Conservation (phyloP, 306 rosid species). For the Prunus armeniaca region DNA sequence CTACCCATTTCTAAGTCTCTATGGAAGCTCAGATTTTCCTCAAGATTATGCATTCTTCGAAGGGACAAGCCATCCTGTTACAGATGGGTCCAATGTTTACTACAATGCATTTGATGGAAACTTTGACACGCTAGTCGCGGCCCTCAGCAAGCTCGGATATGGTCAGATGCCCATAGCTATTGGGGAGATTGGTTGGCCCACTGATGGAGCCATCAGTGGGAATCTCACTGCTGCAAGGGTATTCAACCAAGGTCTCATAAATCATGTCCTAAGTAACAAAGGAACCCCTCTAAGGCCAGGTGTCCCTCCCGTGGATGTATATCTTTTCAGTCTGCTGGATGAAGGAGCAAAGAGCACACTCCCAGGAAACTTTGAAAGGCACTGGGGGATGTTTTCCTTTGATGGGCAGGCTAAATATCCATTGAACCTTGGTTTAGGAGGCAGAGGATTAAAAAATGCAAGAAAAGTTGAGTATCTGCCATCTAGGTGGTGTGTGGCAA, state of each 20-base stretch:
- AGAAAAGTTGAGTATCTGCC: constrained; percentile 79
- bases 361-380: constrained; percentile 94
- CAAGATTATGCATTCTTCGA: constrained; percentile 93
- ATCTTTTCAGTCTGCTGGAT: constrained; percentile 71
- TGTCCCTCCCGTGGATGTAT: constrained; percentile 69
- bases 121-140: constrained; percentile 78
- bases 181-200: constrained; percentile 97
- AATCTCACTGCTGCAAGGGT: constrained; percentile 80
- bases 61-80: constrained; percentile 82
- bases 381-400: constrained; percentile 93
- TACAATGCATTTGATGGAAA: constrained; percentile 96
- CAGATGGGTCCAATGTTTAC: constrained; percentile 81
- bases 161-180: constrained; percentile 87
- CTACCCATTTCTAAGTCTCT: constrained; percentile 92
- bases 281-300: constrained; percentile 88
- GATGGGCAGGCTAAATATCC: constrained; percentile 91
- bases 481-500: constrained; percentile 91
- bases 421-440: constrained; percentile 74
- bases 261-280: constrained; percentile 56
- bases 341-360: constrained; percentile 88
- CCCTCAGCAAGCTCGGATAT: constrained; percentile 79
- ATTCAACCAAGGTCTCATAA: constrained; percentile 88
- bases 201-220: constrained; percentile 81
- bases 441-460: constrained; percentile 62
- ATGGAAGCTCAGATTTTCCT: constrained; percentile 75